These are phyloP conservation scores for Fusarium sp. DNA, from an alignment of 2,329 filamentous ascomycete species.

Conservation along the genomic window DNA sequence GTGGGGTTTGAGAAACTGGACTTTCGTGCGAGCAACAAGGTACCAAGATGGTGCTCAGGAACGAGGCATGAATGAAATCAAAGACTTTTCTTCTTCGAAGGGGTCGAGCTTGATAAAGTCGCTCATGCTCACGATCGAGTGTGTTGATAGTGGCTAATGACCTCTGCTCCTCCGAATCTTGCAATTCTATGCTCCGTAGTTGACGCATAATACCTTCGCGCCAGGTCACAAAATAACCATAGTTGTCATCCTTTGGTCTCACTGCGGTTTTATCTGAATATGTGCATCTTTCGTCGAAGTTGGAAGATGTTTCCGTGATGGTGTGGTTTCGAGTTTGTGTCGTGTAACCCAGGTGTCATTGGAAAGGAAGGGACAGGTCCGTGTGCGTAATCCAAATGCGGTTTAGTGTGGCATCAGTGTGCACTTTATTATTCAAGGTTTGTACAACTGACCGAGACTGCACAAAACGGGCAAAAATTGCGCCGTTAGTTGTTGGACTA, in stretches of 20 bases:
- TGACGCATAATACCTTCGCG: neutral
- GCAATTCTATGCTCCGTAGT: neutral
- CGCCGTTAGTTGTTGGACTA: neutral
- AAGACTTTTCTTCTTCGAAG: conserved; percentile 14
- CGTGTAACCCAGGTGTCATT: neutral
- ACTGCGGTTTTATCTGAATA: conserved; percentile 9
- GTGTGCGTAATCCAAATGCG: neutral
- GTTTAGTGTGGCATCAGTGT: conserved; percentile 9
- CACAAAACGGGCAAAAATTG: neutral
- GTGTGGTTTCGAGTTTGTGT: conserved; percentile 38
- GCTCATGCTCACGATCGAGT: neutral
- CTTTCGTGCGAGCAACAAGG: neutral
- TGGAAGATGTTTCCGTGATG: conserved; percentile 27
- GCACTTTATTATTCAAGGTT: neutral
- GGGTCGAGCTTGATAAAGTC: neutral
- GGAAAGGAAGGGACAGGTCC: neutral
- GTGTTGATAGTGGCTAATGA: neutral
- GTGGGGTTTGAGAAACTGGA: conserved; percentile 10
- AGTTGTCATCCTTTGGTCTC: conserved; percentile 9
- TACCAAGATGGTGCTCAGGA: conserved; percentile 23
- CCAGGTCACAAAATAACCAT: neutral
- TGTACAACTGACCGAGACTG: neutral
- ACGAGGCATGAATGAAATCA: conserved; percentile 29
- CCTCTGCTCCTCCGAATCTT: neutral
- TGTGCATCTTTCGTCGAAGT: neutral